Percentiles rank a stretch among this genome's conserved stretches.
phyloP scores from a whole-genome alignment of 2,329 filamentous ascomycete species.

The Aspergillus ochraceus region DNA sequence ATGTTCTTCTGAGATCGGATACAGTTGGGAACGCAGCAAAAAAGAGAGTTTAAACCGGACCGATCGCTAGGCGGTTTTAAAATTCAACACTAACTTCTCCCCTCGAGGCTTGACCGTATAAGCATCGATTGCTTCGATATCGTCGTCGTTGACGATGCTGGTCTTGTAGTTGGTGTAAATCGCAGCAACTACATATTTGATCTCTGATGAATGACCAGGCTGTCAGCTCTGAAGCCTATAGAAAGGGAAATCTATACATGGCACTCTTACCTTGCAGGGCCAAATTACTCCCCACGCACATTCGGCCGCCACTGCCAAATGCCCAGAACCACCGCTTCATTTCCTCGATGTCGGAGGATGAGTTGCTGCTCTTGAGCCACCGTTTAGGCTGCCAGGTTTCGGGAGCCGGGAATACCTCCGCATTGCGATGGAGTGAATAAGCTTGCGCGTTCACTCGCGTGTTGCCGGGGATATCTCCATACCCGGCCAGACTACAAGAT shows the following conservation, averaged over 20 bases:
- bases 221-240: background rate
- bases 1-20: background rate
- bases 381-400: slow-evolving; percentile 49
- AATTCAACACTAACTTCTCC: slow-evolving; percentile 60
- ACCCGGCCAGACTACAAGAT: slow-evolving; percentile 39
- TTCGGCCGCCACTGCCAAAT: slow-evolving; percentile 51
- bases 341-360: slow-evolving; percentile 39
- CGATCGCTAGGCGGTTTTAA: slow-evolving; percentile 35
- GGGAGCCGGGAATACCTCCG: slow-evolving; percentile 49
- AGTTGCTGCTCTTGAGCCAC: slow-evolving; percentile 47
- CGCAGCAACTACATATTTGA: slow-evolving; percentile 69
- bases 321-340: slow-evolving; percentile 53
- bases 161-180: slow-evolving; percentile 70
- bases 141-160: slow-evolving; percentile 60
- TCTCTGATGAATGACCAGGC: slow-evolving; percentile 51
- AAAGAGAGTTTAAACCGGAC: background rate
- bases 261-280: slow-evolving; percentile 45
- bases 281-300: slow-evolving; percentile 52
- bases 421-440: slow-evolving; percentile 54
- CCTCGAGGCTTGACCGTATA: slow-evolving; percentile 62
- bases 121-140: slow-evolving; percentile 65
- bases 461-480: slow-evolving; percentile 44
- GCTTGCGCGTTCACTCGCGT: slow-evolving; percentile 50
- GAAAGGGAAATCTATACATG: too few species aligned
- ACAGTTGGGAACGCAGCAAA: background rate